A percentile compares a stretch with the other conserved stretches of the same genome.
These are phyloP conservation scores for Corylus avellana DNA, from an alignment of 306 rosid genomes.

Conservation along the genomic window DNA sequence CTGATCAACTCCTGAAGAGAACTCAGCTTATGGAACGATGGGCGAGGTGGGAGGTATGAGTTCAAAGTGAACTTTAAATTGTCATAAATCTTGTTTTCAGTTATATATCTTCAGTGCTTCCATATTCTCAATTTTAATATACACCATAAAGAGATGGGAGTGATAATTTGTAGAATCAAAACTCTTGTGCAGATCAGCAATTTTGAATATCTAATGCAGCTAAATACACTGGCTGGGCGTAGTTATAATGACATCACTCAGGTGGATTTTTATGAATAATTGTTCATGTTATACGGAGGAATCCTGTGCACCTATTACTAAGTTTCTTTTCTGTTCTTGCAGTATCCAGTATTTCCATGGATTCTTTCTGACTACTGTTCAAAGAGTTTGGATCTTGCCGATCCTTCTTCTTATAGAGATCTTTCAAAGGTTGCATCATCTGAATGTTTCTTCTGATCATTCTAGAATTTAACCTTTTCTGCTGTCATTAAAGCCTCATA, in stretches of 20 bases:
- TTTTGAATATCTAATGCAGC: conserved; percentile 98
- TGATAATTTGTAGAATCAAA: conserved; percentile 24
- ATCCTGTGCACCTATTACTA: conserved; percentile 25
- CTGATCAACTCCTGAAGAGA: conserved; percentile 90
- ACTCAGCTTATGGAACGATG: conserved; percentile 97
- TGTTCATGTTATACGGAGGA: conserved; percentile 25
- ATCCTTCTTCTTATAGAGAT: conserved; percentile 86
- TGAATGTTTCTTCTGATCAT: conserved; percentile 31
- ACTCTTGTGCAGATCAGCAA: conserved; percentile 88
- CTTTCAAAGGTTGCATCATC: conserved; percentile 74
- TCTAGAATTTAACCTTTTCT: conserved; percentile 22
- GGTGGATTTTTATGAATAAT: conserved; percentile 51
- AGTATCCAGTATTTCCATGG: conserved; percentile 99
- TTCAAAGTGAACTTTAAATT: conserved; percentile 9
- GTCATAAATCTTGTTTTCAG: conserved; percentile 9
- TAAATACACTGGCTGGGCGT: conserved; percentile 97
- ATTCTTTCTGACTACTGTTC: conserved; percentile 93
- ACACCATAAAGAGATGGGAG: conserved; percentile 1
- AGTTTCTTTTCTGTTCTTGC: conserved; percentile 38
- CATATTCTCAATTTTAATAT: neutral
- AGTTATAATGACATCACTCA: conserved; percentile 97
- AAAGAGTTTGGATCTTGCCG: conserved; percentile 77
- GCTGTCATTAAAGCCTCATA: conserved; percentile 20
- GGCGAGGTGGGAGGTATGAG: conserved; percentile 99
- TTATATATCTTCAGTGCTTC: neutral